Evolutionary conservation across 2,329 filamentous ascomycete species (phyloP).

Genomic region (Raffaelea deltoideospora): DNA sequence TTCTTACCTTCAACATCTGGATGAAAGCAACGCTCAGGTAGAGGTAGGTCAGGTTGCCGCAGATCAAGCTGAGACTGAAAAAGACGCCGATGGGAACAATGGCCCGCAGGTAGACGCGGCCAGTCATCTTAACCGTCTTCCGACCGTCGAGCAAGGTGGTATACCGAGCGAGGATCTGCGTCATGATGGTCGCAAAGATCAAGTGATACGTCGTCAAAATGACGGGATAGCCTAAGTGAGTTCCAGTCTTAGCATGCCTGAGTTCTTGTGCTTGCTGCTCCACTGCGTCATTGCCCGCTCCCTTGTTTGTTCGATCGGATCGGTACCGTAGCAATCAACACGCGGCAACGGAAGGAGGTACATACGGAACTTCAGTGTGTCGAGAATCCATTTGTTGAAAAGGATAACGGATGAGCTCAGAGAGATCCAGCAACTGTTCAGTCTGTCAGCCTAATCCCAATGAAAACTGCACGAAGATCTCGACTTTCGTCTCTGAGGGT

Average conservation of each 20-base stretch:
- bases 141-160: slow-evolving; percentile 83
- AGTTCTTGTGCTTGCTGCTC: neutral
- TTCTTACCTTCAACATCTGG: slow-evolving; percentile 91
- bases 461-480: neutral
- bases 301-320: neutral
- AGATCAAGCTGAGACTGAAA: slow-evolving; percentile 93
- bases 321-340: too few relatives aligned
- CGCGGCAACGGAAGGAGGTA: neutral
- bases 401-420: slow-evolving; percentile 90
- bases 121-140: slow-evolving; percentile 95
- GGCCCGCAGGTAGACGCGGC: slow-evolving; percentile 78
- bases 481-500: too few relatives aligned
- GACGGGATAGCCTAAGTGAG: slow-evolving; percentile 46
- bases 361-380: slow-evolving; percentile 67
- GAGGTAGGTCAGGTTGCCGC: slow-evolving; percentile 88
- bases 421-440: slow-evolving; percentile 71
- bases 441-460: neutral
- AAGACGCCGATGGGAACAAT: slow-evolving; percentile 92
- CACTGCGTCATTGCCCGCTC: neutral
- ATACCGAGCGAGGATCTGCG: slow-evolving; percentile 80
- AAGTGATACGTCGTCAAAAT: slow-evolving; percentile 95
- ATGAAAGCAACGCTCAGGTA: slow-evolving; percentile 95
- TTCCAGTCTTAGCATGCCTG: slow-evolving; percentile 15
- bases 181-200: slow-evolving; percentile 83
- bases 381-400: slow-evolving; percentile 98